Conservation (phyloP, 1,139 yeast species). For the Debaryomyces psychrophilus region DNA sequence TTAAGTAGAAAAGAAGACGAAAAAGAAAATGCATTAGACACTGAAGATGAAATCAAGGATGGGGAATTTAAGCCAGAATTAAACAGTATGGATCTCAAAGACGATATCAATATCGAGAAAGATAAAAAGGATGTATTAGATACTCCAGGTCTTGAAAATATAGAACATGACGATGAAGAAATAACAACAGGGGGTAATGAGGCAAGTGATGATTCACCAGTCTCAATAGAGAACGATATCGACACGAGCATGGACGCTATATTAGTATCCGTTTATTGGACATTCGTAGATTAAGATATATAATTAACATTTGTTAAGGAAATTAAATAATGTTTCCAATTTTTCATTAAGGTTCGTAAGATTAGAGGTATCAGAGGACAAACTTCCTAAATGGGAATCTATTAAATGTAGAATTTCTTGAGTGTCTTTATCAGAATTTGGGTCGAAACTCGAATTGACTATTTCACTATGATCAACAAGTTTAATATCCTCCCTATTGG, state of each 20-base stretch:
- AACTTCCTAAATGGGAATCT: slow-evolving; percentile 22
- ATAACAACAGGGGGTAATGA: not conserved
- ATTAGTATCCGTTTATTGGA: slow-evolving; percentile 37
- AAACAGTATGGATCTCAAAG: not conserved
- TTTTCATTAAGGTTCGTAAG: slow-evolving; percentile 29
- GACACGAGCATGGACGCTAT: slow-evolving; percentile 9
- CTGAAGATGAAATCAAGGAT: not conserved
- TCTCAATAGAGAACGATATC: not conserved
- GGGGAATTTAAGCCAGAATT: not conserved
- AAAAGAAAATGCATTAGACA: not conserved
- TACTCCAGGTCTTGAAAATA: not conserved
- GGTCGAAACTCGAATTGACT: slow-evolving; percentile 23
- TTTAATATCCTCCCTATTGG: slow-evolving; percentile 11
- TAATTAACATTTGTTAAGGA: slow-evolving; percentile 21
- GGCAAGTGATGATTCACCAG: not conserved
- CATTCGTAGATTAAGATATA: slow-evolving; percentile 24
- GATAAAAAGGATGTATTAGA: not conserved
- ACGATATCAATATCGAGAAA: not conserved
- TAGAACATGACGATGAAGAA: not conserved
- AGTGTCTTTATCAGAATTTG: slow-evolving; percentile 31
- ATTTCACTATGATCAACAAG: slow-evolving; percentile 1
- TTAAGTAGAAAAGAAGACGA: not conserved
- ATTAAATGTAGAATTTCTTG: slow-evolving; percentile 23
- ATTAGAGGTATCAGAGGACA: slow-evolving; percentile 22
- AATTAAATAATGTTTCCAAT: slow-evolving; percentile 31